These are phyloP conservation scores for Paraphaeosphaeria minitans DNA, from an alignment of 2,329 filamentous ascomycete species.

Conservation along the genomic window DNA sequence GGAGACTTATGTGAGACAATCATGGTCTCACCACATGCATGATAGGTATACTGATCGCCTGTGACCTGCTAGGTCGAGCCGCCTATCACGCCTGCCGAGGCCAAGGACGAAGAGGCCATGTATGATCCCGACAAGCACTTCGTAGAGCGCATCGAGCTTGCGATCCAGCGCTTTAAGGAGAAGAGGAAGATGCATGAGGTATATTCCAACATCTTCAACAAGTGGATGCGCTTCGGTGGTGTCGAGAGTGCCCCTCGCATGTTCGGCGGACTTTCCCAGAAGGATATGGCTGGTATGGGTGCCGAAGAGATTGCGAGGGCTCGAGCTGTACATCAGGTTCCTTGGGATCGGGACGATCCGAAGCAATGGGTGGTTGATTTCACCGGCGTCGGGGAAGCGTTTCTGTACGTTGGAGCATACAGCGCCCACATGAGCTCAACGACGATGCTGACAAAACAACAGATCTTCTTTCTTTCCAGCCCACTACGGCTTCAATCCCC, in stretches of 20 bases:
- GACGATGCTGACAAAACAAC: conserved; percentile 37
- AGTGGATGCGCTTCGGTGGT: conserved; percentile 83
- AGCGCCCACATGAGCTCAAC: not conserved
- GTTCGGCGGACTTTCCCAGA: conserved; percentile 67
- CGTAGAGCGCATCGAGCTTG: conserved; percentile 77
- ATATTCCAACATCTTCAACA: conserved; percentile 70
- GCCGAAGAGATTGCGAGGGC: conserved; percentile 68
- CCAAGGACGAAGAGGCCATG: conserved; percentile 67
- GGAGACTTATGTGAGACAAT: conserved; percentile 67
- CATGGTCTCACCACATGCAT: too few species aligned
- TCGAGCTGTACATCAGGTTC: conserved; percentile 66
- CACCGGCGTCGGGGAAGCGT: conserved; percentile 74
- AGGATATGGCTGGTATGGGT: conserved; percentile 66
- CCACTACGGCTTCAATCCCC: conserved; percentile 58
- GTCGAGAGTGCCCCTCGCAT: conserved; percentile 66
- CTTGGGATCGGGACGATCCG: conserved; percentile 53
- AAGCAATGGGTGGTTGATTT: conserved; percentile 83
- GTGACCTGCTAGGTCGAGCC: conserved; percentile 59
- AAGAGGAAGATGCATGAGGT: conserved; percentile 74
- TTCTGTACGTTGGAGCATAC: conserved; percentile 62
- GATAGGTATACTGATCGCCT: not conserved
- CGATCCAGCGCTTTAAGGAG: conserved; percentile 79
- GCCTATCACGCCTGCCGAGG: conserved; percentile 74
- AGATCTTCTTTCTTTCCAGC: conserved; percentile 61
- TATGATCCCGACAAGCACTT: conserved; percentile 63